phyloP scores from a whole-genome alignment of 768 basidiomycete species.

The Suillus occidentalis region DNA sequence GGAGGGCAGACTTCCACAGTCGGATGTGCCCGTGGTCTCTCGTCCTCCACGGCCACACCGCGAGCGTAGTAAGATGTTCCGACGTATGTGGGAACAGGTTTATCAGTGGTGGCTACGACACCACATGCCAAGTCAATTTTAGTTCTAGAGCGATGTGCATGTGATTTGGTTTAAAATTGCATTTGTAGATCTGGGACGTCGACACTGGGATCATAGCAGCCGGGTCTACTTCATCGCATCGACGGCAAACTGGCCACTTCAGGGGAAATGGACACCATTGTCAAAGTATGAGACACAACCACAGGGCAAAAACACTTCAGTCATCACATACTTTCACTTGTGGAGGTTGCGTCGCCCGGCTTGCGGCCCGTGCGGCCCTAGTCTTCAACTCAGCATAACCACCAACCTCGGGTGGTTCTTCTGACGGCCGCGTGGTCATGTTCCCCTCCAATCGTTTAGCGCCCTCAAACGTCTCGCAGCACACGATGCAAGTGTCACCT shows the following conservation, averaged over 20 bases:
- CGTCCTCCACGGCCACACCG: conserved; percentile 71
- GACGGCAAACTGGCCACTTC: conserved; percentile 81
- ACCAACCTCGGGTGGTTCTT: conserved; percentile 61
- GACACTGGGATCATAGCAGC: conserved; percentile 84
- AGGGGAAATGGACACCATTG: conserved; percentile 86
- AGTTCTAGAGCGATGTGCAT: conserved; percentile 2
- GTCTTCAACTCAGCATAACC: conserved; percentile 76
- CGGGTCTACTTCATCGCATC: conserved; percentile 89
- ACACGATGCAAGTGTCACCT: conserved; percentile 85
- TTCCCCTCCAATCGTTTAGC: conserved; percentile 52
- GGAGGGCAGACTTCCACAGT: conserved; percentile 88
- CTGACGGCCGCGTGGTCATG: conserved; percentile 83
- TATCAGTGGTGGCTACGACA: conserved; percentile 94
- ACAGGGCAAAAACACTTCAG: conserved; percentile 67
- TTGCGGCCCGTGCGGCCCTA: conserved; percentile 90
- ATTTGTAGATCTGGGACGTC: conserved; percentile 76
- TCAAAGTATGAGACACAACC: conserved; percentile 84
- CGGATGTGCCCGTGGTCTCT: conserved; percentile 81
- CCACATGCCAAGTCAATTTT: conserved; percentile 69
- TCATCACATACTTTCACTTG: too few relatives aligned
- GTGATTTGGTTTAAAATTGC: background rate
- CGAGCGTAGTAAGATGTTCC: conserved; percentile 86
- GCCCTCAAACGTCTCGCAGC: conserved; percentile 72
- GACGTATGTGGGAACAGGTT: conserved; percentile 83
- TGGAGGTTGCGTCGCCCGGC: conserved; percentile 63